A percentile compares a stretch with the other conserved stretches of the same genome.
These are phyloP conservation scores for Colletotrichum noveboracense DNA, from an alignment of 2,329 filamentous ascomycete species.

Conservation along the genomic window DNA sequence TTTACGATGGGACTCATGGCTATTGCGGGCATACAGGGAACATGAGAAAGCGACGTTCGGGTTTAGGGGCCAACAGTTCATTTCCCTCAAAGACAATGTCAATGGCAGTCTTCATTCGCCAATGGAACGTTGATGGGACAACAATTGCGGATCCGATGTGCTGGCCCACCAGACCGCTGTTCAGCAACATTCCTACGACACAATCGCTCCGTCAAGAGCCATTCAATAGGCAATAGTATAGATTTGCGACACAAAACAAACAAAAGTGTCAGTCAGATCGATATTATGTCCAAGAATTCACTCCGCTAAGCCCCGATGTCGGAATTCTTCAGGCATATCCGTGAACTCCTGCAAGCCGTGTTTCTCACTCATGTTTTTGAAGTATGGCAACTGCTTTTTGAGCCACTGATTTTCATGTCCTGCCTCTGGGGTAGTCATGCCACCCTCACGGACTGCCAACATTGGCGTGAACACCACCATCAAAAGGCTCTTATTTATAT, in stretches of 20 bases:
- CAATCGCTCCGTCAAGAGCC: background rate
- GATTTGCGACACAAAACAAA: background rate
- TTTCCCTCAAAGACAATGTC: background rate
- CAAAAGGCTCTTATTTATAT: background rate
- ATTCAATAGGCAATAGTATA: background rate
- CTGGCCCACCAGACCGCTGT: background rate
- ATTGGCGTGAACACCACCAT: background rate
- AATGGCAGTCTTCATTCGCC: background rate
- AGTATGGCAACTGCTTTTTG: background rate
- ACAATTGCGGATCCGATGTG: background rate
- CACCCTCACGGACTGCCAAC: background rate
- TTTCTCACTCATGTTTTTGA: background rate
- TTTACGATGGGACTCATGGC: background rate
- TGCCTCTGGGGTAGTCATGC: background rate
- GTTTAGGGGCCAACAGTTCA: background rate
- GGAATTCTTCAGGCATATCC: background rate
- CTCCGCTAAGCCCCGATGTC: background rate
- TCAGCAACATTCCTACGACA: background rate
- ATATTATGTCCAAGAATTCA: background rate
- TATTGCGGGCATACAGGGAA: background rate
- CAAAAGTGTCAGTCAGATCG: background rate
- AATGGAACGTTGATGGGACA: background rate
- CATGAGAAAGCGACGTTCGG: background rate
- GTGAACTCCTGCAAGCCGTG: background rate
- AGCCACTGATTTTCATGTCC: background rate